phyloP scores from a whole-genome alignment of 768 basidiomycete species.

The Mycena vulgaris region DNA sequence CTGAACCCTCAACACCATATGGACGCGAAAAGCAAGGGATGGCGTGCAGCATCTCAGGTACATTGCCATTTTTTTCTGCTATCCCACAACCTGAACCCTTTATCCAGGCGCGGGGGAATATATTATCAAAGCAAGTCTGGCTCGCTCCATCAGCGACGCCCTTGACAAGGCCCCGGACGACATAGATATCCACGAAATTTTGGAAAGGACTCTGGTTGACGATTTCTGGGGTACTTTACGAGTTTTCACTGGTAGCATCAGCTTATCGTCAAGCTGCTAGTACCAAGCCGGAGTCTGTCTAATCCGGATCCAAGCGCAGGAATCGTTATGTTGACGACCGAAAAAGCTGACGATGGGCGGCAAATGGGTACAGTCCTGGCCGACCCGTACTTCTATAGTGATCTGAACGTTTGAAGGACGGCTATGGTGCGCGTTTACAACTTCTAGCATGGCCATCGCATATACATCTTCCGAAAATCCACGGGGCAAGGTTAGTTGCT shows the following conservation, averaged over 20 bases:
- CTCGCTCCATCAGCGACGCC: conserved; percentile 56
- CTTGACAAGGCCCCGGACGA: conserved; percentile 32
- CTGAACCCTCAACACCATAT: conserved; percentile 20
- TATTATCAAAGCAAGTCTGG: conserved; percentile 59
- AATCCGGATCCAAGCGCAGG: conserved; percentile 68
- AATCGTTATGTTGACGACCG: conserved; percentile 70
- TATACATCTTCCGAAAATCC: conserved; percentile 70
- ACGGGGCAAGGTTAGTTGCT: conserved; percentile 69
- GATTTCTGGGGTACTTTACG: conserved; percentile 22
- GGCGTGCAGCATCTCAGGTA: conserved; percentile 70
- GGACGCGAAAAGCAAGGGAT: conserved; percentile 34
- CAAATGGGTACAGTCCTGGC: conserved; percentile 23
- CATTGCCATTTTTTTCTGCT: background rate
- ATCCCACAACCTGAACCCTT: background rate
- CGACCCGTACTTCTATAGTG: conserved; percentile 1
- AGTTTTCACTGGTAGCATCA: background rate
- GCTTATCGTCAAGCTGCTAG: conserved; percentile 1
- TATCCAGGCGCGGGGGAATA: conserved; percentile 56
- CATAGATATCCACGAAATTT: conserved; percentile 24
- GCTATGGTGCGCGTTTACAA: conserved; percentile 89
- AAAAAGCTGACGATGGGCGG: conserved; percentile 51
- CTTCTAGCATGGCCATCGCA: conserved; percentile 85
- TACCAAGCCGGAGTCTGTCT: conserved; percentile 25
- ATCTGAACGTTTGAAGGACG: conserved; percentile 60
- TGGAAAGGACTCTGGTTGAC: conserved; percentile 30